These are phyloP conservation scores for Delphinella strobiligena DNA, from an alignment of 2,329 filamentous ascomycete genomes.

Conservation along the genomic window DNA sequence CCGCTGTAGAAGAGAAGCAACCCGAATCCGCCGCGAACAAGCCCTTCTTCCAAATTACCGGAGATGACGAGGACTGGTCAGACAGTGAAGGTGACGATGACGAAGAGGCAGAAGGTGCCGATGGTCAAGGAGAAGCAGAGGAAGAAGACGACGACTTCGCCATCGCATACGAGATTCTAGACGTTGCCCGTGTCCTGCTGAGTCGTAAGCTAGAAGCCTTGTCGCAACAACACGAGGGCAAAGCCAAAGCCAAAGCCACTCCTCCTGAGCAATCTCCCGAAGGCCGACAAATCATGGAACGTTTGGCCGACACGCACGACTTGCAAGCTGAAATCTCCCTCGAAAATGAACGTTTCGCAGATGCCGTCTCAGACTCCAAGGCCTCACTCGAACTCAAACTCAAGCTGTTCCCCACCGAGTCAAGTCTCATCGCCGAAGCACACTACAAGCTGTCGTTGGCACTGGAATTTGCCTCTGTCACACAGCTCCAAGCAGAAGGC, in stretches of 20 bases:
- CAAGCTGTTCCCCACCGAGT: slow-evolving; percentile 66
- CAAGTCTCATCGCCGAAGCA: slow-evolving; percentile 79
- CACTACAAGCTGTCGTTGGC: slow-evolving; percentile 95
- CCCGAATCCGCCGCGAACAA: slow-evolving; percentile 45
- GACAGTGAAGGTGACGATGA: slow-evolving; percentile 56
- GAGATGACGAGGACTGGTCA: slow-evolving; percentile 89
- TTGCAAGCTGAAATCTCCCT: slow-evolving; percentile 92
- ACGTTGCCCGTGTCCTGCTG: slow-evolving; percentile 49
- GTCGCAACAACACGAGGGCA: slow-evolving; percentile 29
- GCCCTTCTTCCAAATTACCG: slow-evolving; percentile 80
- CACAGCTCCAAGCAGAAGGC: slow-evolving; percentile 42
- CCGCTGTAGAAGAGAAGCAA: slow-evolving; percentile 23
- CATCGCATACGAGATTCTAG: slow-evolving; percentile 52
- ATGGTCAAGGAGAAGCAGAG: slow-evolving; percentile 31
- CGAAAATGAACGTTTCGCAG: slow-evolving; percentile 84
- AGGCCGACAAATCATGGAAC: slow-evolving; percentile 60
- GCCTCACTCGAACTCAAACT: slow-evolving; percentile 68
- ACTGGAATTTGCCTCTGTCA: slow-evolving; percentile 82
- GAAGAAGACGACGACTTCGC: slow-evolving; percentile 51
- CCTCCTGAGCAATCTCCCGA: slow-evolving; percentile 21
- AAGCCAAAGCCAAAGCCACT: slow-evolving; percentile 28
- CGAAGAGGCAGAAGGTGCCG: slow-evolving; percentile 32
- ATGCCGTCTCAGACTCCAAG: slow-evolving; percentile 75
- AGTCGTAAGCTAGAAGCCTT: slow-evolving; percentile 42
- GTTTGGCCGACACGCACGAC: slow-evolving; percentile 85